These are phyloP conservation scores for Dichomitus squalens DNA, from an alignment of 1,284 basidiomycete species.

Conservation along the genomic window DNA sequence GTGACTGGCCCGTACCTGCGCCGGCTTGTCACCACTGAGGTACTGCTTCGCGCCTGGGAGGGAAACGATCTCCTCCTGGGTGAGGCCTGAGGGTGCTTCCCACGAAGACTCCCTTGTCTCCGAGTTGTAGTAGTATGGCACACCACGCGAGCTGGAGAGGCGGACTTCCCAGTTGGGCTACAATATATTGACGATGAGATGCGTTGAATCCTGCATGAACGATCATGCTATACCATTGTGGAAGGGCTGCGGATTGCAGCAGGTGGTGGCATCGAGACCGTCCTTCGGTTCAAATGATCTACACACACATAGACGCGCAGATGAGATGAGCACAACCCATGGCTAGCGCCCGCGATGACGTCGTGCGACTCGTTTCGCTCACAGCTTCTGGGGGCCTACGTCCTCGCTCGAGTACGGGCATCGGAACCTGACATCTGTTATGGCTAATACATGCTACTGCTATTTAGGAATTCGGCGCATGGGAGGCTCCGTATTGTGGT, in stretches of 20 bases:
- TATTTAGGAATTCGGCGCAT: too few species aligned
- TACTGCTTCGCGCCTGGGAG: conserved; percentile 75
- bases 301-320: too few species aligned
- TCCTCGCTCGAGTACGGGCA: too few species aligned
- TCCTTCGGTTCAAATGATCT: too few species aligned
- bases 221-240: neutral
- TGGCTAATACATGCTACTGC: too few species aligned
- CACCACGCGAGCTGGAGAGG: conserved; percentile 76
- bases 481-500: too few species aligned
- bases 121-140: conserved; percentile 91
- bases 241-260: neutral
- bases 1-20: conserved; percentile 91
- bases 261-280: too few species aligned
- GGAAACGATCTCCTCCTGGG: conserved; percentile 58
- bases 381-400: too few species aligned
- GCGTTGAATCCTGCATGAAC: neutral
- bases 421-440: too few species aligned
- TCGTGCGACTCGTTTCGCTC: too few species aligned
- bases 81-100: conserved; percentile 76
- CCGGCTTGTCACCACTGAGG: conserved; percentile 38
- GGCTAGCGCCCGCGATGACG: too few species aligned
- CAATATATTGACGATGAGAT: neutral
- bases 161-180: conserved; percentile 72
- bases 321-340: too few species aligned
- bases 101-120: conserved; percentile 77